Evolutionary conservation across 805 yeast species (phyloP), one percentile per base, ranked within the genome.

Genomic region (Clavispora vitiphila): DNA sequence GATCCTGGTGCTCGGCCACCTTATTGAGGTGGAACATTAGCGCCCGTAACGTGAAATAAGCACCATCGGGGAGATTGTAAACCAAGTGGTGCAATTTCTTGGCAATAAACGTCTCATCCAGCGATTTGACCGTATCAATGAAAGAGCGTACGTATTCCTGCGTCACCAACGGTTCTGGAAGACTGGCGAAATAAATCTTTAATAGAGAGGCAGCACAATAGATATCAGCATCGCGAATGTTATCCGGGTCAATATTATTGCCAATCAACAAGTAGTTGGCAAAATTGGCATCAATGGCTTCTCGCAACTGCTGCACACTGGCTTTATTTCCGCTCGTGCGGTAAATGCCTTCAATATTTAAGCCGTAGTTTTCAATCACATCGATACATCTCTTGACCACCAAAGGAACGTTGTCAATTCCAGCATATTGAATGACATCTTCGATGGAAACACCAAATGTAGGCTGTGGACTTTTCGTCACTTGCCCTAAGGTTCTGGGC

Each of bases 11-110:
- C 22, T 75, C 74, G 29, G 83, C 78, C 11, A 93, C 81, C 42
- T 83, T 77, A 47, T 83, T 80, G 47, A 93, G 76, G 61, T 93
- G 99, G 72, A 91, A 87, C 2, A 90, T 68, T 50, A 93, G 67
- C 26, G 87, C 80, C 50, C 97, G 71, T 51, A 93, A 71, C 0
- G 98, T 90, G 72, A 95, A 90, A 61, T 93, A 93, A 43, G 91
- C 88, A 1, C 95, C 93, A 64, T 93, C 99, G 0, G 97, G 96
- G 41, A 93, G 73, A 50, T 86, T 85, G 67, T 84, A 93, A 35
- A 93, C 86, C 44, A 87, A 76, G 35, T 88, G 86, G 62, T 93
- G 99, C 53, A 93, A 72, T 56, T 88, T 91, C 44, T 86, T 78
- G 38, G 72, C 72, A 31, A 88, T 80, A 36, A 54, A 65, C 9